Base-by-base conservation (phyloP, 257 asterid genomes). In the Nicotiana attenuata region DNA sequence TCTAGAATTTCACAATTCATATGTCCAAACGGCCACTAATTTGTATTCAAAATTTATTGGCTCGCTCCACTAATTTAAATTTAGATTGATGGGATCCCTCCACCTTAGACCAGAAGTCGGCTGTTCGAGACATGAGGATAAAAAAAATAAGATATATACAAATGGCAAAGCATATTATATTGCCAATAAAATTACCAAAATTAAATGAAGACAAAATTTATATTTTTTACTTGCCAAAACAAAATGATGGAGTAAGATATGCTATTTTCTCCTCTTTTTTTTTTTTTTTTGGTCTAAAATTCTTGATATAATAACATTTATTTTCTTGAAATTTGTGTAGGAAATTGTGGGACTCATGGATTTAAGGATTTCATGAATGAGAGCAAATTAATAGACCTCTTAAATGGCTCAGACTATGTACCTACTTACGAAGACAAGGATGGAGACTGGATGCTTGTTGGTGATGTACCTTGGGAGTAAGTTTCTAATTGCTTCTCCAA, bases 371-470 rank as follows among this genome's bases (percentile, higher is more conserved):
- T 87, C 81, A 87, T 90, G 90, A 76, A 87, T 78, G 93, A 88
- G 87, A 90, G 87, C 84, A 90, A 88, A 81, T 81, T 90, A 89
- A 88, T 88, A 47, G 93, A 90, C 81, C 90, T 87, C 53, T 80
- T 90, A 52, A 87, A 87, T 65, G 90, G 93, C n/a, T 90, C 92
- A 41, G 93, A 90, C 45, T 90, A 88, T 81, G 91, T 88, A 26
- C 91, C 90, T n/a, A 85, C 87, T 38, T 86, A 86, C 47, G 89
- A 86, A 60, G 89, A 86, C 81, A 84, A 65, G 14, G 89, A 86
- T 65, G 89, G 87, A 5, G 89, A 86, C 26, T 86, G 89, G 89
- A 86, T 86, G 89, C 89, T 84, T 75, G 85, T 86, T 38, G 89
- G 89, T 7, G 89, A 87, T 80, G 87, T 87, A 75, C 89, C 89